These are phyloP conservation scores for Linnemannia hyalina DNA, from an alignment of 192 early-diverging fungal genomes.

Conservation along the genomic window DNA sequence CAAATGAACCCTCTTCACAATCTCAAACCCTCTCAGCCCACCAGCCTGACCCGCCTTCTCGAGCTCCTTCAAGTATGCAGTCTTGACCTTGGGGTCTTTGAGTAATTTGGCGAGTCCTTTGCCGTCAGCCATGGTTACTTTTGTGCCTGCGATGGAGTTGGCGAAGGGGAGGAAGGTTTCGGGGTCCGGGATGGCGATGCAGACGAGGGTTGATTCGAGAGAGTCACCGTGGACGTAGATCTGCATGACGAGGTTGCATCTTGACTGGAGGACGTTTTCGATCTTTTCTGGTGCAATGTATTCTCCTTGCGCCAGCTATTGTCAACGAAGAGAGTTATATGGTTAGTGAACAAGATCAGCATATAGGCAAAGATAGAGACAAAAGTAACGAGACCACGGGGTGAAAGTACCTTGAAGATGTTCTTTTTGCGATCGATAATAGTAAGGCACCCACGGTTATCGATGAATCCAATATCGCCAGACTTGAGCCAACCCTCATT, in stretches of 20 bases:
- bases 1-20: constrained; percentile 76
- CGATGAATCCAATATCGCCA: constrained; percentile 82
- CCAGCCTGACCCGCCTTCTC: constrained; percentile 63
- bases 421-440: constrained; percentile 90
- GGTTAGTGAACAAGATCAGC: too few relatives aligned
- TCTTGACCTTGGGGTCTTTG: constrained; percentile 55
- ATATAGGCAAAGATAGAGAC: too few relatives aligned
- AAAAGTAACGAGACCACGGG: too few relatives aligned
- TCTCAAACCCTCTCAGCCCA: constrained; percentile 74
- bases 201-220: constrained; percentile 60
- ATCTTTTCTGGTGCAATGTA: constrained; percentile 94
- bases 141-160: constrained; percentile 37
- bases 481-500: constrained; percentile 87
- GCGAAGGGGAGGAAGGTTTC: constrained; percentile 56
- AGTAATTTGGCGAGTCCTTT: constrained; percentile 58
- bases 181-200: constrained; percentile 63
- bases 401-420: constrained; percentile 69
- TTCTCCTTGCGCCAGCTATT: constrained; percentile 72
- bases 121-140: constrained; percentile 24
- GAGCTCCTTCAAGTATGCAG: constrained; percentile 67
- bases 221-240: constrained; percentile 67
- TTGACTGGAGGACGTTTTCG: constrained; percentile 67
- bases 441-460: constrained; percentile 68
- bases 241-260: constrained; percentile 62
- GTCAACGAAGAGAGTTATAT: neutral